These are phyloP conservation scores for Gilbertella persicaria DNA, from an alignment of 371 early-diverging fungal species.

Conservation along the genomic window DNA sequence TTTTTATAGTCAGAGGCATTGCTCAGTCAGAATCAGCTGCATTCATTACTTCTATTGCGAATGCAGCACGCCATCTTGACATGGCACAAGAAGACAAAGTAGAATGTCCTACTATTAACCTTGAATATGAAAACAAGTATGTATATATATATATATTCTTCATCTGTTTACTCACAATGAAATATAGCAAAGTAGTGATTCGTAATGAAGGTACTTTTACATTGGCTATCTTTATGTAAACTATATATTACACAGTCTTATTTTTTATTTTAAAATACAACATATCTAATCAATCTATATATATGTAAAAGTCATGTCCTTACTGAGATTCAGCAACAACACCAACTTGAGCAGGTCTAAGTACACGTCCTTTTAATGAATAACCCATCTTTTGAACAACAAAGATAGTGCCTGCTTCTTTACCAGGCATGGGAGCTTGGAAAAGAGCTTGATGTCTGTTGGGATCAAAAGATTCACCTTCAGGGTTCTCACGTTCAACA, in stretches of 20 bases:
- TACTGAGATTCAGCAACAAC: conserved; percentile 69
- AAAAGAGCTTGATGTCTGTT: conserved; percentile 94
- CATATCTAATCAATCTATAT: conserved; percentile 3
- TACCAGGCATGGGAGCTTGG: conserved; percentile 88
- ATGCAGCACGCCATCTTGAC: conserved; percentile 33
- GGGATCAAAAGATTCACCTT: conserved; percentile 91
- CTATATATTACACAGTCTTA: too few species aligned
- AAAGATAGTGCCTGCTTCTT: conserved; percentile 87
- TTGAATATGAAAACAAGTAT: conserved; percentile 49
- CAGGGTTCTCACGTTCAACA: conserved; percentile 78
- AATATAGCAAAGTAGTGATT: conserved; percentile 41
- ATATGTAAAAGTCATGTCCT: background rate
- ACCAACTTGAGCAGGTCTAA: conserved; percentile 97
- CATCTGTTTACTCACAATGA: background rate
- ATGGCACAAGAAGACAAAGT: conserved; percentile 32
- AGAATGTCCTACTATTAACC: conserved; percentile 45
- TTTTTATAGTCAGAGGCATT: conserved; percentile 37
- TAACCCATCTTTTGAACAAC: conserved; percentile 92
- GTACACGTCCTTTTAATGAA: conserved; percentile 86
- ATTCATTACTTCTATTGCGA: conserved; percentile 42
- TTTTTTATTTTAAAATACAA: background rate
- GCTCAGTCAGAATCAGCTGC: conserved; percentile 43
- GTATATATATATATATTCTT: background rate
- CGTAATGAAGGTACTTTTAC: conserved; percentile 49
- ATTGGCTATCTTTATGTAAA: conserved; percentile 45